These are phyloP conservation scores for Pouteria glomerata DNA, from an alignment of 148 eudicot species.

Conservation along the genomic window DNA sequence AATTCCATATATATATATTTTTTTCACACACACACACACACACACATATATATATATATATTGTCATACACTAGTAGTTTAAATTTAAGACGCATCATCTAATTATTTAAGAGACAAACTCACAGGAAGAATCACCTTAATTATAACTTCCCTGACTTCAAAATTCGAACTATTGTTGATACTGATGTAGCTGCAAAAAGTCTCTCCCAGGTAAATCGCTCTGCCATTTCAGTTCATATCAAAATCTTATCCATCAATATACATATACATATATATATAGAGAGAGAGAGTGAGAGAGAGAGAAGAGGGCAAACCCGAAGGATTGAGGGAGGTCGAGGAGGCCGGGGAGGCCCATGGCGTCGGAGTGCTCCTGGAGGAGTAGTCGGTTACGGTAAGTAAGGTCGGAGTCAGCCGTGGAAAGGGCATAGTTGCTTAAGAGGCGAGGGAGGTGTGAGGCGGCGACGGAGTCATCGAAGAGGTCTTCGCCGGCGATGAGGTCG, in stretches of 20 bases:
- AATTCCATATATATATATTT: background rate
- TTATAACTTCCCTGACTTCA: constrained; percentile 72
- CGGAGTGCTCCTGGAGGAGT: constrained; percentile 49
- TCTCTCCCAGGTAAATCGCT: constrained; percentile 98
- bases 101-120: background rate
- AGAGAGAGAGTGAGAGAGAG: background rate
- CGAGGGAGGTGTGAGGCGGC: constrained; percentile 37
- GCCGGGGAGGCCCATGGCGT: constrained; percentile 78
- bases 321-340: constrained; percentile 94
- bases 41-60: too few species aligned
- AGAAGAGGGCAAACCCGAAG: constrained; percentile 49
- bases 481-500: constrained; percentile 88
- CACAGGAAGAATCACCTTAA: constrained; percentile 50
- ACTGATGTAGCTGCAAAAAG: constrained; percentile 94
- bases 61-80: too few species aligned
- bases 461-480: constrained; percentile 48
- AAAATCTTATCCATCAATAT: background rate
- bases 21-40: background rate
- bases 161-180: constrained; percentile 87
- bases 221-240: background rate
- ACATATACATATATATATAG: background rate
- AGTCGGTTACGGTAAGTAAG: constrained; percentile 62
- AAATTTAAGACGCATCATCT: background rate
- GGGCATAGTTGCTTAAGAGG: constrained; percentile 29
- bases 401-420: constrained; percentile 7